A percentile compares a stretch with the other conserved stretches of the same genome.
phyloP scores from a whole-genome alignment of 2,329 filamentous ascomycete species.

The Phyllachora maydis region DNA sequence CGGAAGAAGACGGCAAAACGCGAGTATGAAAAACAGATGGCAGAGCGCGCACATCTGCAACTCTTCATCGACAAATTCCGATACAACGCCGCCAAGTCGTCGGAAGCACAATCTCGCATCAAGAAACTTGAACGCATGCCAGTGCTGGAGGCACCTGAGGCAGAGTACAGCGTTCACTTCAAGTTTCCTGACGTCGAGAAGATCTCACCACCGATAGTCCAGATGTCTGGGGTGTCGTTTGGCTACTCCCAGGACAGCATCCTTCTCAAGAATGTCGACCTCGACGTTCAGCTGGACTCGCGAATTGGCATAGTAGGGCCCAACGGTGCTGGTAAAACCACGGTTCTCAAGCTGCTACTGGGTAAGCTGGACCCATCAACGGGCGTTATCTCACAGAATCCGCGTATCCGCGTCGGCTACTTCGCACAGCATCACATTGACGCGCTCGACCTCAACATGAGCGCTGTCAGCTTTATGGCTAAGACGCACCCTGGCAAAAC shows the following conservation, averaged over 20 bases:
- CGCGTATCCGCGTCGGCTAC: conserved; percentile 79
- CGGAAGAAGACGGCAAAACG: conserved; percentile 89
- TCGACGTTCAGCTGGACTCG: conserved; percentile 94
- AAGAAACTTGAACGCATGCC: conserved; percentile 99
- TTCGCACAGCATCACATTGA: conserved; percentile 98
- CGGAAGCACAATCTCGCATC: conserved; percentile 93
- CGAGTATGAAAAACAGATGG: conserved; percentile 99
- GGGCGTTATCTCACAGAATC: conserved; percentile 74
- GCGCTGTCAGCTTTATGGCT: conserved; percentile 90
- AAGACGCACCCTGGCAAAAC: conserved; percentile 76
- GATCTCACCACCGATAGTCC: conserved; percentile 88
- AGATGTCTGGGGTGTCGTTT: conserved; percentile 86
- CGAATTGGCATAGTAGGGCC: conserved; percentile 98
- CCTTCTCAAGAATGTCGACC: conserved; percentile 68
- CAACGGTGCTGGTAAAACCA: conserved; percentile 97
- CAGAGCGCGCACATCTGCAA: conserved; percentile 76
- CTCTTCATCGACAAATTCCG: conserved; percentile 99
- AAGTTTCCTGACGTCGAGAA: conserved; percentile 96
- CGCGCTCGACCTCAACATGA: conserved; percentile 72
- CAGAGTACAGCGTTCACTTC: conserved; percentile 92
- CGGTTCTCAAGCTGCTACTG: conserved; percentile 92
- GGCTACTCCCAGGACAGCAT: conserved; percentile 67
- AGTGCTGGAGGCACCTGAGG: conserved; percentile 70
- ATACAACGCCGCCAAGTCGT: conserved; percentile 97
- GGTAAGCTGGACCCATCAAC: conserved; percentile 57